Evolutionary conservation across 179 eudicot genomes (phyloP), one percentile per base, ranked within the genome.

Genomic region (Actinidia polygama): DNA sequence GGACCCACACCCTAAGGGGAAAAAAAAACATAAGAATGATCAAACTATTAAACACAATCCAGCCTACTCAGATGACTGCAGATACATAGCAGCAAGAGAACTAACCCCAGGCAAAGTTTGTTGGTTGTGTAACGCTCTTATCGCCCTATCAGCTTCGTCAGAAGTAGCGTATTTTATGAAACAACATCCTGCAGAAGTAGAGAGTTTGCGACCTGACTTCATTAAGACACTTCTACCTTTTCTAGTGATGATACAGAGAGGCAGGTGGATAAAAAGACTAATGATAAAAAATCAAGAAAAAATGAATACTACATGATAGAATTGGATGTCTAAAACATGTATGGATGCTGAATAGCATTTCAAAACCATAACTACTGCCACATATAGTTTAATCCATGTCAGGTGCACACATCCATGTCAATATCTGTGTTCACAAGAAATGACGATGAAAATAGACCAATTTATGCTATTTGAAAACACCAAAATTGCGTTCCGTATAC

Each of bases 111-210:
- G 98, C 71, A 96, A 91, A 47, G 96, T 96, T 77, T 81, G 86
- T 62, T 92, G 99, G 87, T 96, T 96, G 86, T 96, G 99, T 81
- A 96, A 89, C 58, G 87, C 95, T 87, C 89, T 89, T 55, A 96
- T 95, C 59, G 99, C 99, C 86, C 93, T 90, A 83, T 96, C 97
- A 71, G 99, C 99, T 85, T 96, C 99, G 84, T 90, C 95, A 64
- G 98, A 88, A 84, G 95, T 92, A 83, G 93, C 94, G 85, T 95
- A 96, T 87, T 96, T 96, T 74, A 96, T 87, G 70, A 96, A 96
- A 89, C 99, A 96, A 87, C 99, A 96, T 82, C 99, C 99, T 95
- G 99, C 94, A 90, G 84, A 89, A 80, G 85, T 83, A 87, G 88
- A 90, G 63, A 83, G 77, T 90, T 81, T 75, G 82, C 81, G 84